Percentiles rank a stretch among this genome's conserved stretches.
Conservation (phyloP, 257 asterid species). For the Solanum peruvianum region DNA sequence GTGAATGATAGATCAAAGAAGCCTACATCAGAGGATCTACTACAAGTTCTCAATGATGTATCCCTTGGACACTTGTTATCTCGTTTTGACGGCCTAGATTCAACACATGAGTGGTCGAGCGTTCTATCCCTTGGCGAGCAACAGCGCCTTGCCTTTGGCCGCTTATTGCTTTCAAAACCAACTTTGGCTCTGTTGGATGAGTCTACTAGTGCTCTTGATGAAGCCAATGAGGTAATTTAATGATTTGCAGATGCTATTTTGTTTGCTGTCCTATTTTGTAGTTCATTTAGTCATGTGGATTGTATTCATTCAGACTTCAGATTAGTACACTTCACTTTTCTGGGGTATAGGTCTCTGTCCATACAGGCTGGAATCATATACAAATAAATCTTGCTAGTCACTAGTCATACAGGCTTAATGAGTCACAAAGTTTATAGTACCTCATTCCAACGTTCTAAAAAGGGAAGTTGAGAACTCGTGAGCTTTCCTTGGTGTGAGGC, state of each 20-base stretch:
- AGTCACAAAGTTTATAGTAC: not conserved
- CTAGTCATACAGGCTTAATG: not conserved
- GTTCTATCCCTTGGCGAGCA: slow-evolving; percentile 91
- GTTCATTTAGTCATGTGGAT: not conserved
- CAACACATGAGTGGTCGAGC: slow-evolving; percentile 60
- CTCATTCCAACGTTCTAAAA: not conserved
- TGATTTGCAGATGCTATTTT: not conserved
- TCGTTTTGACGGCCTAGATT: slow-evolving; percentile 51
- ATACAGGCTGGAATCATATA: not conserved
- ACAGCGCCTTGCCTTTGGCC: slow-evolving; percentile 79
- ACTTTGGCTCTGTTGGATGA: slow-evolving; percentile 60
- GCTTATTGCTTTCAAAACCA: slow-evolving; percentile 65
- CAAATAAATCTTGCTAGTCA: not conserved
- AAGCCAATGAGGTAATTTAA: slow-evolving; percentile 62
- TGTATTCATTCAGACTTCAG: not conserved
- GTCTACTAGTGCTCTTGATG: slow-evolving; percentile 83
- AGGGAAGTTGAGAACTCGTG: not conserved
- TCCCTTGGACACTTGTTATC: slow-evolving; percentile 43
- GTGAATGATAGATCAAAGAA: slow-evolving; percentile 16
- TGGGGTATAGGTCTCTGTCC: not conserved
- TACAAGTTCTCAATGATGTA: slow-evolving; percentile 54
- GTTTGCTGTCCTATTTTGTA: not conserved
- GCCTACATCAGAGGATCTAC: slow-evolving; percentile 58
- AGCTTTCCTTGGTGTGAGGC: not conserved
- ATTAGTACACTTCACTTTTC: not conserved